Evolutionary conservation across 805 yeast species (phyloP).

Genomic region (Danielia reshetovae): DNA sequence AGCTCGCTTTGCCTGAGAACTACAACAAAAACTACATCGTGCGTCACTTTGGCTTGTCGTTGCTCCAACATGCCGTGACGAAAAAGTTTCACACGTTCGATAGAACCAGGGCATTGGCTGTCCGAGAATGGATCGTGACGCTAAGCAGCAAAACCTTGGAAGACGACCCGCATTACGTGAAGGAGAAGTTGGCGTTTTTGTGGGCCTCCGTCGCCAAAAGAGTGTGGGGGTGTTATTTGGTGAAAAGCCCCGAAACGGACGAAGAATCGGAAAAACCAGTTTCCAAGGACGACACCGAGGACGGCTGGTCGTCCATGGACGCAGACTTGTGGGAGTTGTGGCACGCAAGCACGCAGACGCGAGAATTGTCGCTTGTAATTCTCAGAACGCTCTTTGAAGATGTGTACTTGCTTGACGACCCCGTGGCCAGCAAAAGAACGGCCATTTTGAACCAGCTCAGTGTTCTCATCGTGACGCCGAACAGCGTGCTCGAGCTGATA

Average conservation of each 20-base stretch:
- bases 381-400: conserved; percentile 90
- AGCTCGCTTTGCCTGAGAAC: conserved; percentile 64
- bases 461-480: conserved; percentile 77
- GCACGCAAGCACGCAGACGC: conserved; percentile 56
- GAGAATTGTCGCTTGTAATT: conserved; percentile 76
- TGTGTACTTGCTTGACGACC: conserved; percentile 85
- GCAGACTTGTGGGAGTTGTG: conserved; percentile 68
- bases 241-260: conserved; percentile 24
- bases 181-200: conserved; percentile 81
- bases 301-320: conserved; percentile 90
- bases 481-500: conserved; percentile 52
- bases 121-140: conserved; percentile 83
- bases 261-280: conserved; percentile 22
- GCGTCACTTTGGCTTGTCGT: conserved; percentile 84
- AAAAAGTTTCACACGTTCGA: conserved; percentile 53
- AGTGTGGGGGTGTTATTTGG: conserved; percentile 79
- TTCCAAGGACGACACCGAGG: conserved; percentile 41
- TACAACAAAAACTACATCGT: conserved; percentile 61
- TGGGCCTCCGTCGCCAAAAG: conserved; percentile 93
- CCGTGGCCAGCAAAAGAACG: conserved; percentile 78
- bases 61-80: conserved; percentile 70
- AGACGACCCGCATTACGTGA: conserved; percentile 84
- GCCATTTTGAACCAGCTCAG: conserved; percentile 76
- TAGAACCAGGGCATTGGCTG: conserved; percentile 54
- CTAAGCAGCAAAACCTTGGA: conserved; percentile 55